Percentiles rank a stretch among this genome's conserved stretches.
Evolutionary conservation across 2,329 filamentous ascomycete species (phyloP).

Genomic region (Cladosporium sp.): DNA sequence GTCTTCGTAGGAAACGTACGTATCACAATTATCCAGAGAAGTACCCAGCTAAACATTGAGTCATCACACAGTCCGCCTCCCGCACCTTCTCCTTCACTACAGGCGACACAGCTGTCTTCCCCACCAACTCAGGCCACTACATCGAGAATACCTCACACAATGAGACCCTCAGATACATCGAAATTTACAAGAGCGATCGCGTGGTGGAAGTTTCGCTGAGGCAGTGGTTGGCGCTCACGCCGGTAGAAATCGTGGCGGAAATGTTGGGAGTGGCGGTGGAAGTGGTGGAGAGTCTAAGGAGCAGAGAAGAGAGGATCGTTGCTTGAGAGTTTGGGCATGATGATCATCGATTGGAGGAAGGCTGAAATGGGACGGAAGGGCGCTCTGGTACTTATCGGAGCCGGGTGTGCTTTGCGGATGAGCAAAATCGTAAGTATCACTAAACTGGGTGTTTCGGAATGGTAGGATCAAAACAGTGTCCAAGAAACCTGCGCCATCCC

Average conservation of each 20-base stretch:
- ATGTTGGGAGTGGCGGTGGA: slow-evolving; percentile 1
- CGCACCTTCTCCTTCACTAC: slow-evolving; percentile 64
- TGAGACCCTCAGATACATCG: slow-evolving; percentile 63
- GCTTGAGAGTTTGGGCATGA: not conserved
- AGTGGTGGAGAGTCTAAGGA: not conserved
- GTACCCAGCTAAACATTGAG: no score
- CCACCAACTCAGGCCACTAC: slow-evolving; percentile 63
- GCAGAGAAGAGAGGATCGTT: slow-evolving; percentile 13
- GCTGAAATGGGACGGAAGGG: no score
- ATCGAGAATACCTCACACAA: slow-evolving; percentile 64
- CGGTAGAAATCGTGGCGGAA: slow-evolving; percentile 51
- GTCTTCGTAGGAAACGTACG: slow-evolving; percentile 54
- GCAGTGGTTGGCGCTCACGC: slow-evolving; percentile 67
- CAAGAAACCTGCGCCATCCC: no score
- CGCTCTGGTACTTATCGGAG: no score
- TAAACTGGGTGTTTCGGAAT: no score
- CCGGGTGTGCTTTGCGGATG: no score
- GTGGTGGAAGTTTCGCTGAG: slow-evolving; percentile 64
- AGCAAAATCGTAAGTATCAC: no score
- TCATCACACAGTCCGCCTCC: slow-evolving; percentile 42
- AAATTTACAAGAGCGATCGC: slow-evolving; percentile 65
- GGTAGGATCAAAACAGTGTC: no score
- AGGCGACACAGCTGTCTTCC: slow-evolving; percentile 52
- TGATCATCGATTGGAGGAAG: not conserved
- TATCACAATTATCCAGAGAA: no score